These are phyloP conservation scores for Dalbergia cultrata DNA, from an alignment of 306 rosid species.

Conservation along the genomic window DNA sequence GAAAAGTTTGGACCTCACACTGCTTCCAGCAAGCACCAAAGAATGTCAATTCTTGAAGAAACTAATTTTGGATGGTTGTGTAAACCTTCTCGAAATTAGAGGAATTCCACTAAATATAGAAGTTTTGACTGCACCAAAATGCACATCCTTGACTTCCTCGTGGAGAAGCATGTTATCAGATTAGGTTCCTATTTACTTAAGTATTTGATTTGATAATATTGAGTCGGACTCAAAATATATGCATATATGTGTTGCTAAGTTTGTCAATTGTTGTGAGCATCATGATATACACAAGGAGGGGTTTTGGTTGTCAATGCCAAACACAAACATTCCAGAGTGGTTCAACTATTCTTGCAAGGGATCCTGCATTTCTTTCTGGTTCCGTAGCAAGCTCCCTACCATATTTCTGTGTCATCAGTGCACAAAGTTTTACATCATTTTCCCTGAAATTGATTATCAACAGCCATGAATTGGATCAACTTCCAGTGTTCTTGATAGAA, in stretches of 20 bases:
- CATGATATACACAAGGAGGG: background rate
- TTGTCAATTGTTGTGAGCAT: background rate
- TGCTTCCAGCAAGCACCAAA: background rate
- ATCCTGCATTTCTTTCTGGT: constrained; percentile 9
- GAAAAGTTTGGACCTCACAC: background rate
- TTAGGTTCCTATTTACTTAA: background rate
- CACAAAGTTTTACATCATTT: background rate
- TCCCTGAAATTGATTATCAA: background rate
- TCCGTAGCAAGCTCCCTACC: background rate
- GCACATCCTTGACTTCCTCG: background rate
- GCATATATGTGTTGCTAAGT: background rate
- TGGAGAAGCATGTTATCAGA: background rate
- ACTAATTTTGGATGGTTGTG: background rate
- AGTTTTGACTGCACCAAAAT: background rate
- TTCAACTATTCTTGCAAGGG: background rate
- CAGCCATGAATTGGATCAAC: background rate
- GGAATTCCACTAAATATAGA: background rate
- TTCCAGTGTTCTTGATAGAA: background rate
- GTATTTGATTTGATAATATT: background rate
- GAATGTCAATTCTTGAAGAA: background rate
- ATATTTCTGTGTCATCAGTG: background rate
- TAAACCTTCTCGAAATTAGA: background rate
- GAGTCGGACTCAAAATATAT: background rate
- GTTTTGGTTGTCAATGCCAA: background rate
- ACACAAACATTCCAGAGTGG: background rate